Evolutionary conservation across 2,329 filamentous ascomycete genomes (phyloP).

Genomic region (Aspergillus transmontanensis): DNA sequence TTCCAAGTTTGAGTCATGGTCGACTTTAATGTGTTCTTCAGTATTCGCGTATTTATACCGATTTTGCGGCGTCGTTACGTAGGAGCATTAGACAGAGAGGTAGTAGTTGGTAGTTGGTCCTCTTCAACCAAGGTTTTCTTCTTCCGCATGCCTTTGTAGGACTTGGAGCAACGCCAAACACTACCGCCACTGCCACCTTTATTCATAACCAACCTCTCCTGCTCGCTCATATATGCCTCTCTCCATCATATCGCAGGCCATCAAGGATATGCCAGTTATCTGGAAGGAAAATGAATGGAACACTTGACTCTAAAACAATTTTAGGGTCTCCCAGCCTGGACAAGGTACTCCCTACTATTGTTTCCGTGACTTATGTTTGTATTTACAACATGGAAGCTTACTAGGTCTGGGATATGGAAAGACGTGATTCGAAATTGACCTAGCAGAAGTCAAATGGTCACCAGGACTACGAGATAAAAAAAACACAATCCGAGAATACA

Average conservation of each 20-base stretch:
- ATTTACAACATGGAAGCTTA: neutral
- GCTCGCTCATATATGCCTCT: too few relatives aligned
- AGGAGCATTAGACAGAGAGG: neutral
- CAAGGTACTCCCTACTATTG: neutral
- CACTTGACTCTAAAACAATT: neutral
- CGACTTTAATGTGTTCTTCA: neutral
- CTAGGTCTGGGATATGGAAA: neutral
- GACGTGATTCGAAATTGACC: neutral
- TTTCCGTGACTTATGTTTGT: neutral
- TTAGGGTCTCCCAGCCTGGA: neutral
- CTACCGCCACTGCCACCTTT: too few relatives aligned
- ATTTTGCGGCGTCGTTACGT: neutral
- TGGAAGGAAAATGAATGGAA: neutral
- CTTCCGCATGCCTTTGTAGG: neutral
- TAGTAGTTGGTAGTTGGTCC: neutral
- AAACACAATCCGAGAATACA: neutral
- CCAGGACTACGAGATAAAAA: neutral
- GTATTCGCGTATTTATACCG: neutral
- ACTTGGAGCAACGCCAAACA: neutral
- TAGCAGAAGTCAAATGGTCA: neutral
- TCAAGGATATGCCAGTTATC: too few relatives aligned
- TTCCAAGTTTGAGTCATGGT: neutral
- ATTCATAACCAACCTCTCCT: too few relatives aligned
- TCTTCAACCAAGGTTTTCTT: too few relatives aligned
- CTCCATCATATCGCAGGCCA: too few relatives aligned